Evolutionary conservation across 225 moss, liverwort and hornwort species (phyloP), one percentile per base, ranked within the genome.

Genomic region (Pleurozium schreberi): DNA sequence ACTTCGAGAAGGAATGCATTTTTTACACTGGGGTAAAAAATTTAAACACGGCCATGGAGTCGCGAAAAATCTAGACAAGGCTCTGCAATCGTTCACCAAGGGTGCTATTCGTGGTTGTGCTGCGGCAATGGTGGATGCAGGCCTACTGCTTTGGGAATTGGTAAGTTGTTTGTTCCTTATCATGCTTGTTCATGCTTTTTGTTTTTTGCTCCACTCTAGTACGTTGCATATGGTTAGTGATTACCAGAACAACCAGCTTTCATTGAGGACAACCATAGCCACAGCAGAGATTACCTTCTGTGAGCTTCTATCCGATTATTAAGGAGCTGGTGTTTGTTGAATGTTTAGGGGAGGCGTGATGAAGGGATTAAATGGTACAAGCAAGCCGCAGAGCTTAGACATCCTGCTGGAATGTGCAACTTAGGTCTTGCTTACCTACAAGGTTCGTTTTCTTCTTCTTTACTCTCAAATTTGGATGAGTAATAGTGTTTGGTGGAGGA

Each of bases 51-150:
- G 97, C 63, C 93, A 92, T 80, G 97, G 96, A 78, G 93, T 94
- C 30, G 79, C 92, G 42, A 93, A 91, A 71, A 97, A 96, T 65
- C 88, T 93, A 74, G 93, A 95, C 42, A 97, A 97, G 81, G 97
- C 97, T 65, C 85, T 97, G 79, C 92, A 97, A 26, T 95, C 93
- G 34, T 97, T 95, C 78, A 85, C 81, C 87, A 95, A 96, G 88
- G 97, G 96, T 66, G 96, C 96, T 84, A 78, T 84, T 59, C 93
- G 96, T 84, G 96, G 96, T 64, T 96, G 96, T 92, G 93, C 96
- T 81, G 94, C 96, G 70, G 93, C 96, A 67, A 97, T 96, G 96
- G 97, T 96, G 68, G 96, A 97, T 92, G 93, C 96, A 65, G 95
- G 97, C 76, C 93, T 97, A 69, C 91, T 97, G 30, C 93, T 96